Evolutionary conservation across 2,329 filamentous ascomycete genomes (phyloP).

Genomic region (Aureobasidium mangrovei): DNA sequence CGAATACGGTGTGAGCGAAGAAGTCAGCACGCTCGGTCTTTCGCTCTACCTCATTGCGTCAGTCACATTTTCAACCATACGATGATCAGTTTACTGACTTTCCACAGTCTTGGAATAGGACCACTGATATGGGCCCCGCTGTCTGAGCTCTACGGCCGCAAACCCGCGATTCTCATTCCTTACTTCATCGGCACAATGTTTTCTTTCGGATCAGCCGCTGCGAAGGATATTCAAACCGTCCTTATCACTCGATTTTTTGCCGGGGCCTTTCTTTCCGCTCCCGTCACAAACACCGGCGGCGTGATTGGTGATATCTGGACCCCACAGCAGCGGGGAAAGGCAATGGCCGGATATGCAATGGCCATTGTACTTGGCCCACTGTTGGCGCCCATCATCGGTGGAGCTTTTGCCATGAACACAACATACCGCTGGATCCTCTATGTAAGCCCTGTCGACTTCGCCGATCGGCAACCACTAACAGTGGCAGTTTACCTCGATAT

Average conservation of each 20-base stretch:
- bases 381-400: neutral
- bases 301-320: neutral
- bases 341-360: neutral
- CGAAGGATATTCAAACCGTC: neutral
- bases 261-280: constrained; percentile 21
- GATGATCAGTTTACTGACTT: no score
- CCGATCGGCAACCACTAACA: neutral
- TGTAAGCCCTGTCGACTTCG: neutral
- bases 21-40: no score
- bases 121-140: no score
- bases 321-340: neutral
- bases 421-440: neutral
- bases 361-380: neutral
- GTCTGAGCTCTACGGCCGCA: no score
- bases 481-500: neutral
- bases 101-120: no score
- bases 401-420: neutral
- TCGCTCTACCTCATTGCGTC: no score
- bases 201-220: neutral
- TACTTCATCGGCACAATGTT: no score
- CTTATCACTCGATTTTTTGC: constrained; percentile 33
- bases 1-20: no score
- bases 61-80: no score
- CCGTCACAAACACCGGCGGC: neutral
- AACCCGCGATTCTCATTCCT: no score